Conservation (phyloP, 768 basidiomycete species). For the Gautieria morchelliformis region DNA sequence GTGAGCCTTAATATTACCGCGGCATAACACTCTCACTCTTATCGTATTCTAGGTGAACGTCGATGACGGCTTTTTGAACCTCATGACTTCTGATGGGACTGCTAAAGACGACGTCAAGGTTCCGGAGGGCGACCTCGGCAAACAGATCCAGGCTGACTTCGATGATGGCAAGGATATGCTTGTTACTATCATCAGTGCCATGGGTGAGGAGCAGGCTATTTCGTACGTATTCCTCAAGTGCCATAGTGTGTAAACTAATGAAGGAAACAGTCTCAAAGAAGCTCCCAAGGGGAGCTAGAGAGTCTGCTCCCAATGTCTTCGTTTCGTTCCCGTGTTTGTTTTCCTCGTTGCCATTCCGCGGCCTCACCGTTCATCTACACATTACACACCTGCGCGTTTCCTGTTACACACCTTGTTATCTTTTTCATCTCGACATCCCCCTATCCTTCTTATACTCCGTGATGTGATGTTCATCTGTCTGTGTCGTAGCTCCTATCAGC, state of each 20-base stretch:
- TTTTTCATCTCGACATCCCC: not conserved
- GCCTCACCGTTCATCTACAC: not conserved
- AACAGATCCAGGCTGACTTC: slow-evolving; percentile 57
- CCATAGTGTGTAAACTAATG: not conserved
- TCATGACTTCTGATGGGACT: slow-evolving; percentile 73
- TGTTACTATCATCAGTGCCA: slow-evolving; percentile 79
- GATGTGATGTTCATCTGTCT: not conserved
- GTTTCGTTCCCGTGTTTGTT: not conserved
- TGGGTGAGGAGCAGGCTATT: slow-evolving; percentile 77
- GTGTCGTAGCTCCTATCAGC: slow-evolving; percentile 1
- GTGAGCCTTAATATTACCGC: slow-evolving; percentile 31
- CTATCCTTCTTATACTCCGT: not conserved
- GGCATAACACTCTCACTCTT: not conserved
- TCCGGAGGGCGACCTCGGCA: slow-evolving; percentile 78
- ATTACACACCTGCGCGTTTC: not conserved
- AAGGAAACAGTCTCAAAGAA: slow-evolving; percentile 50
- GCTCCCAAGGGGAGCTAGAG: slow-evolving; percentile 53
- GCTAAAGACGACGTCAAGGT: slow-evolving; percentile 92
- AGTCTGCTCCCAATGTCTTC: not conserved
- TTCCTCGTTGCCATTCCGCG: not conserved
- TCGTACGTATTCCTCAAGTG: slow-evolving; percentile 23
- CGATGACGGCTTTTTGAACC: slow-evolving; percentile 92
- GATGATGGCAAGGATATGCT: slow-evolving; percentile 82
- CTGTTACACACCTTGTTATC: not conserved
- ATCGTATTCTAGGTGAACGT: slow-evolving; percentile 55